Evolutionary conservation across 371 early-diverging fungal species (phyloP), one percentile per base, ranked within the genome.

Genomic region (Mortierella sp.): DNA sequence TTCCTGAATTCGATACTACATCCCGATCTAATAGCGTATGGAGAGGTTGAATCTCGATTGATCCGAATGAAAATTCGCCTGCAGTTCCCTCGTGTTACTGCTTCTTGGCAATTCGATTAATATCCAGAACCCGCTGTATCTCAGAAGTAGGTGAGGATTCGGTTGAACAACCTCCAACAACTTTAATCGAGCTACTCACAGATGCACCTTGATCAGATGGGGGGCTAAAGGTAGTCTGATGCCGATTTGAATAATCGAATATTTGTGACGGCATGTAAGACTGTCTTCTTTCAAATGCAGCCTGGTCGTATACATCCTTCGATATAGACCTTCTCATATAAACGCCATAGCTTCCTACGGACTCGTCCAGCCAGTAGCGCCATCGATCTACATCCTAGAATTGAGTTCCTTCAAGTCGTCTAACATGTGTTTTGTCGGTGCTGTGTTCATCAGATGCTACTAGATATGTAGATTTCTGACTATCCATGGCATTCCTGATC

Each of bases 331-430:
- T 62, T 40, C 80, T 59, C 62, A 72, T 72, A 40, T 62, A 80
- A 28, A 80, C 66, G 9, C 75, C 80, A 59, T 60, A 62, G 3
- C 64, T 62, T 0, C 75, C 75, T 1, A 54, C 57, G 6, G 72
- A 68, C 0, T 37, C 49, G 16, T 80, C 80, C 43, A 71, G 47
- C 75, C 80, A 80, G 49, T 80, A 80, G 14, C 80, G 80, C 80
- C 80, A 80, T 45, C 37, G 52, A 62, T 80, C 80, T 16, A 80
- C 11, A 24, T 80, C 80, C 80, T 75, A 80, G 57, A 75, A 80
- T 49, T 57, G 60, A 2, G 75, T 72, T 16, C 68, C 66, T 32
- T 80, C 80, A 32, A 80, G 37, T 3, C 69, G 68, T 37, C 68
- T 52, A 2, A 26, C 43, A 11, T 1, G 30, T 40, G 32, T 22